Evolutionary conservation across 2,329 filamentous ascomycete genomes (phyloP), one percentile per base, ranked within the genome.

Genomic region (Aspergillus bombycis): DNA sequence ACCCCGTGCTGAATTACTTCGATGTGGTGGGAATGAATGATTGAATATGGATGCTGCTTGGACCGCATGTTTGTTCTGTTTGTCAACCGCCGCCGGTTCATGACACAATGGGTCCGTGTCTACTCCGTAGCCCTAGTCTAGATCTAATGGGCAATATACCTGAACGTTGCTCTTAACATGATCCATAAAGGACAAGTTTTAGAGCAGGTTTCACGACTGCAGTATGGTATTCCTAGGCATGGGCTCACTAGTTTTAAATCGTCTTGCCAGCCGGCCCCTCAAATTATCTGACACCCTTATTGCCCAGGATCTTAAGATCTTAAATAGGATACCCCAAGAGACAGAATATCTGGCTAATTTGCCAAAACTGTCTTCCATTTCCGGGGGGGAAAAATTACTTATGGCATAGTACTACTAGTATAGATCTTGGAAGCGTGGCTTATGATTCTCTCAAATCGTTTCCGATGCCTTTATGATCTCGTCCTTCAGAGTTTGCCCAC

Each of bases 11-110:
- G 52, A 55, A n/a, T 23, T 54, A 32, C 16, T 38, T 41, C 30
- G 52, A 55, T 36, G 52, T 55, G 52, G 52, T 55, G 52, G 34
- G 52, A 41, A 26, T 38, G 52, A 23, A 19, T 28, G 52, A 55
- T 55, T 55, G 32, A 55, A 26, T 28, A 55, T 55, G 52, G 32
- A 36, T 16, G 10, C 48, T 55, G 34, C 52, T 55, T 38, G 52
- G 32, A 38, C 32, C n/a, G 11, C 28, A 28, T 61, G 59, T 61
- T 61, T 61, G 59, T 57, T 41, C 30, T 61, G 59, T 61, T 61
- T 61, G 59, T 41, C 41, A 30, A 11, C 2, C 21, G 45, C 41
- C 11, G 32, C 30, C 23, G 21, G 16, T 28, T 28, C 32, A 54
- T 54, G 52, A 54, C 50, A 53, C 30, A 34, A 54, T 36, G 26